Evolutionary conservation across 2,329 filamentous ascomycete species (phyloP).

Genomic region (Diaporthe helianthi): DNA sequence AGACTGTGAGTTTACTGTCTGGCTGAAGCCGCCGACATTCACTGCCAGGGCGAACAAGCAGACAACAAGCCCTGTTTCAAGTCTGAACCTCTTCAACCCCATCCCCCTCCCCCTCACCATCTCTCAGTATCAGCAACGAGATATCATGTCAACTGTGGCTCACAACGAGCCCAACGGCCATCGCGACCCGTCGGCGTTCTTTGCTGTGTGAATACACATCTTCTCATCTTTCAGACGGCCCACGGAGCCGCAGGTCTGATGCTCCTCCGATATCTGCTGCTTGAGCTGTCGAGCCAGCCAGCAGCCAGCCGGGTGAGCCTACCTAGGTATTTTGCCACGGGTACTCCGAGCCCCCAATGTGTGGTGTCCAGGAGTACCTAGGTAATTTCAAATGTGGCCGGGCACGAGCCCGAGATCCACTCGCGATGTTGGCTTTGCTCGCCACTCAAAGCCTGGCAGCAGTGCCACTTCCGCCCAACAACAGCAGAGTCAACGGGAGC

Average conservation of each 20-base stretch:
- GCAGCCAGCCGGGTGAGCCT: slow-evolving; percentile 37
- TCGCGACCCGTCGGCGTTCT: neutral
- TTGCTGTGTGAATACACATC: neutral
- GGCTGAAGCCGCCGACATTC: neutral
- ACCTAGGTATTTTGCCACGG: slow-evolving; percentile 38
- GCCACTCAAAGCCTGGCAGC: neutral
- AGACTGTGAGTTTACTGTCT: neutral
- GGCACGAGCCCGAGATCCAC: neutral
- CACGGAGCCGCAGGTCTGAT: neutral
- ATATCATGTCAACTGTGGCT: neutral
- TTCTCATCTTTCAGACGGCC: neutral
- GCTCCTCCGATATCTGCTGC: slow-evolving; percentile 27
- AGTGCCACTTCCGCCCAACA: neutral
- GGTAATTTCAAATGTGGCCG: slow-evolving; percentile 5
- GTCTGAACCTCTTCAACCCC: neutral
- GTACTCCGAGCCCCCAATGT: slow-evolving; percentile 33
- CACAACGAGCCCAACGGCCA: neutral
- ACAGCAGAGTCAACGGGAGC: neutral
- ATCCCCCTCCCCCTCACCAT: neutral
- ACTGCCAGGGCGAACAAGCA: neutral
- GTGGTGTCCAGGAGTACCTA: slow-evolving; percentile 12
- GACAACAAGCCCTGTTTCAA: slow-evolving; percentile 1
- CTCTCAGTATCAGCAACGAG: neutral
- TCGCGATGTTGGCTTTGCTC: neutral
- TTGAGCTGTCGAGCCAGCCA: too few relatives aligned